A percentile compares a stretch with the other conserved stretches of the same genome.
Conservation (phyloP, 768 basidiomycete species). For the Baorangia bicolor region DNA sequence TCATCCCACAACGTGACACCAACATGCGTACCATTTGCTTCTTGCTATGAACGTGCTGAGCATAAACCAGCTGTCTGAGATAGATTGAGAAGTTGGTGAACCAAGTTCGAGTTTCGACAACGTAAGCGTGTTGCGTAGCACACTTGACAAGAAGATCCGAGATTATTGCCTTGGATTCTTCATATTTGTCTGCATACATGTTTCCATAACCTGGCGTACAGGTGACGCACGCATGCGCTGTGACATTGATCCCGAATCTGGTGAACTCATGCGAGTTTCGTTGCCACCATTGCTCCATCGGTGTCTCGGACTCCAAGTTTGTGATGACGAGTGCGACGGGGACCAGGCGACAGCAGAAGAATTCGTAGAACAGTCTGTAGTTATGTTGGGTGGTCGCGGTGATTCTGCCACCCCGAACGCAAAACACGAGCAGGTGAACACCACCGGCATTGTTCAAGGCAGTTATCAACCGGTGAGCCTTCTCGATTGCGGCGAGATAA, state of each 20-base stretch:
- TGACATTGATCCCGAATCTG: conserved; percentile 19
- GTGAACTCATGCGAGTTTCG: conserved; percentile 27
- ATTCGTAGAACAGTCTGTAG: conserved; percentile 38
- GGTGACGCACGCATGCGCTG: conserved; percentile 33
- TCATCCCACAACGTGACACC: conserved; percentile 27
- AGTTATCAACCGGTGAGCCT: conserved; percentile 32
- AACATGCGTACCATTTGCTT: conserved; percentile 29
- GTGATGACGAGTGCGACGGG: conserved; percentile 42
- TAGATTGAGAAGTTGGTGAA: conserved; percentile 24
- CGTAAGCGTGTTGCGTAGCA: conserved; percentile 17
- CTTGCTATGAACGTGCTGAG: conserved; percentile 18
- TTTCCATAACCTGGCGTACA: conserved; percentile 32
- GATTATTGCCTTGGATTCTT: conserved; percentile 32
- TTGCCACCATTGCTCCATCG: conserved; percentile 37
- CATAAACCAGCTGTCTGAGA: conserved; percentile 23
- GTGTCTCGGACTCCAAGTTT: conserved; percentile 35
- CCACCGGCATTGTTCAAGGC: conserved; percentile 30
- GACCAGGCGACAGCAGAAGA: conserved; percentile 38
- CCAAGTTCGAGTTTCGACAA: conserved; percentile 25
- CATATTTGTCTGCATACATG: conserved; percentile 36
- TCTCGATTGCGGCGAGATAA: conserved; percentile 28
- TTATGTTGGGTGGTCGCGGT: conserved; percentile 35
- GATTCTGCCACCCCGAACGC: conserved; percentile 38
- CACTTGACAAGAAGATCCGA: conserved; percentile 25
- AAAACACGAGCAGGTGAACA: conserved; percentile 39